A percentile compares a stretch with the other conserved stretches of the same genome.
Evolutionary conservation across 106 monocot species (phyloP).

Genomic region (Dioscorea zingiberensis): DNA sequence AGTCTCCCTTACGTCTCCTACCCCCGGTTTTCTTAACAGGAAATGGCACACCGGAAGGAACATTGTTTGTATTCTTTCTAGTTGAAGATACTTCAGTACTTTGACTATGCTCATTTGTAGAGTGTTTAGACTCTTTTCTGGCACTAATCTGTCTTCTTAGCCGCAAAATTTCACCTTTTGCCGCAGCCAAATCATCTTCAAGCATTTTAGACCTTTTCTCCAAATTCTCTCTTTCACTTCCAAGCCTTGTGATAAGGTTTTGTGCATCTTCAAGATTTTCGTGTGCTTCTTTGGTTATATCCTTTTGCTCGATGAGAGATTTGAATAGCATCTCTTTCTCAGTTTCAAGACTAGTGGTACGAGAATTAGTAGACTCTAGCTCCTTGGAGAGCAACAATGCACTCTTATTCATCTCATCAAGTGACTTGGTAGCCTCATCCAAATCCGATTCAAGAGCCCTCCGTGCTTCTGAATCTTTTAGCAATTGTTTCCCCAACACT

Average conservation of each 20-base stretch:
- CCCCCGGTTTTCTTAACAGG: slow-evolving; percentile 24
- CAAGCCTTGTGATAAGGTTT: slow-evolving; percentile 51
- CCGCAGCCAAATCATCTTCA: slow-evolving; percentile 76
- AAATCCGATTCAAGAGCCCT: slow-evolving; percentile 54
- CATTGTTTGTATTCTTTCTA: slow-evolving; percentile 17
- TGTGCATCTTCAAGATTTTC: slow-evolving; percentile 90
- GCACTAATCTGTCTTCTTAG: slow-evolving; percentile 41
- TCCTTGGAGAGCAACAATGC: slow-evolving; percentile 57
- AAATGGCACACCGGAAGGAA: slow-evolving; percentile 23
- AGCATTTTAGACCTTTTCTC: slow-evolving; percentile 49
- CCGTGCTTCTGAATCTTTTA: slow-evolving; percentile 46
- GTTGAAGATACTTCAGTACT: too few relatives aligned
- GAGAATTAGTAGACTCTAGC: slow-evolving; percentile 48
- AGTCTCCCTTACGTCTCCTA: slow-evolving; percentile 53
- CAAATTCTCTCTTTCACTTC: slow-evolving; percentile 53
- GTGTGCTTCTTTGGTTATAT: slow-evolving; percentile 42
- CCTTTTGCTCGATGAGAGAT: slow-evolving; percentile 56
- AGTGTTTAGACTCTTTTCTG: slow-evolving; percentile 17
- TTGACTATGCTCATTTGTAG: too few relatives aligned
- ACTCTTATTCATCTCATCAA: slow-evolving; percentile 66
- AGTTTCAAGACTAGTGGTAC: slow-evolving; percentile 43
- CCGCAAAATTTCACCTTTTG: slow-evolving; percentile 81
- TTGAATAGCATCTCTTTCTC: slow-evolving; percentile 76
- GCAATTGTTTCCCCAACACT: slow-evolving; percentile 37
- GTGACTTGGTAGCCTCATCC: slow-evolving; percentile 66